A percentile compares a stretch with the other conserved stretches of the same genome.
phyloP scores from a whole-genome alignment of 805 yeast genomes.

The Brettanomyces bruxellensis region DNA sequence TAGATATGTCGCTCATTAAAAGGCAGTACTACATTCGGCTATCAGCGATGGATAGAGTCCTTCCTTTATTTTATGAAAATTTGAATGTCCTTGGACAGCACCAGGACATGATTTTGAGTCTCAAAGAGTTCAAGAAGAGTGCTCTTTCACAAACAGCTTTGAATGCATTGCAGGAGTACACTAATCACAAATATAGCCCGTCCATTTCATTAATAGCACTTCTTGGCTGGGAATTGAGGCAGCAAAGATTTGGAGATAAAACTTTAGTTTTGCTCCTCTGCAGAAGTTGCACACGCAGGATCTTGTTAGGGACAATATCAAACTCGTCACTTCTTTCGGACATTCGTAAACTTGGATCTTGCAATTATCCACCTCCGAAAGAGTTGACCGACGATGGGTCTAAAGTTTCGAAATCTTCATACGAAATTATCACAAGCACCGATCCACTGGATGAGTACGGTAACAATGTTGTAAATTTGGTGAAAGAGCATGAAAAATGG shows the following conservation, averaged over 20 bases:
- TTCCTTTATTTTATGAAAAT: conserved; percentile 10
- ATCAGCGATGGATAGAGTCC: conserved; percentile 19
- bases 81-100: conserved; percentile 9
- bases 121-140: conserved; percentile 11
- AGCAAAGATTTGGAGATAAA: conserved; percentile 17
- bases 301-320: conserved; percentile 16
- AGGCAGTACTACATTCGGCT: conserved; percentile 18
- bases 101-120: conserved; percentile 5
- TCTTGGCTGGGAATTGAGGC: conserved; percentile 29
- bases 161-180: conserved; percentile 6
- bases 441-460: conserved; percentile 11
- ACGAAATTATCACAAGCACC: conserved; percentile 5
- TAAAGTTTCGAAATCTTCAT: conserved; percentile 4
- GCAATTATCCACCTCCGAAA: conserved; percentile 19
- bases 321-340: background rate
- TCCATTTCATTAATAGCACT: conserved; percentile 15
- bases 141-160: conserved; percentile 1
- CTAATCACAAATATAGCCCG: conserved; percentile 6
- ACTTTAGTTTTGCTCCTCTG: conserved; percentile 23
- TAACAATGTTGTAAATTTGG: conserved; percentile 19
- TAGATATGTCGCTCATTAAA: conserved; percentile 10
- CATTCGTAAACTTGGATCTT: conserved; percentile 15
- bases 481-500: conserved; percentile 30
- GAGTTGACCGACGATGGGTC: conserved; percentile 7
- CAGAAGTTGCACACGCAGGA: conserved; percentile 27